Evolutionary conservation across 495 filamentous ascomycete genomes (phyloP).

Genomic region (Usnea hakonensis): DNA sequence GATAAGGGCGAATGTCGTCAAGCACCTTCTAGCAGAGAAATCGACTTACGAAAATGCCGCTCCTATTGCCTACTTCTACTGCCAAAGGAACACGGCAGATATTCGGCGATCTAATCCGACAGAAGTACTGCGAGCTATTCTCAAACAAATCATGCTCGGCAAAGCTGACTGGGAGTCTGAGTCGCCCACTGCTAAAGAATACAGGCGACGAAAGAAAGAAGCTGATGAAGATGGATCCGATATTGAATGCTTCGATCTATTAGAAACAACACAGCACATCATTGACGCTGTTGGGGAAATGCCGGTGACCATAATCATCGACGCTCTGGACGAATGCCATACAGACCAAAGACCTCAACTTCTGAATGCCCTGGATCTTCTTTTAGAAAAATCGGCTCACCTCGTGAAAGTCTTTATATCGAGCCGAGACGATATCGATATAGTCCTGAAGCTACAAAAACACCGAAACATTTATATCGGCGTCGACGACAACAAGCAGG

Average conservation of each 20-base stretch:
- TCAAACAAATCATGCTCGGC: background rate
- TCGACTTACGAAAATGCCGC: background rate
- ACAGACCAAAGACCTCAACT: background rate
- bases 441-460: slow-evolving; percentile 21
- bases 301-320: background rate
- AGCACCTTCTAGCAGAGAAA: background rate
- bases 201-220: background rate
- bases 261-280: background rate
- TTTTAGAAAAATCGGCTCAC: slow-evolving; percentile 13
- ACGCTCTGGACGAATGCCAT: background rate
- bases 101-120: background rate
- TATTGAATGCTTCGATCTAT: background rate
- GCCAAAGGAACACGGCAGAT: background rate
- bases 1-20: background rate
- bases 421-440: slow-evolving; percentile 33
- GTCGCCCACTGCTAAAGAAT: background rate
- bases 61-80: background rate
- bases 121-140: background rate
- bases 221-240: background rate
- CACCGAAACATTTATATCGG: slow-evolving; percentile 23
- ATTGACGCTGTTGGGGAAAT: background rate
- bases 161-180: background rate
- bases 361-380: background rate
- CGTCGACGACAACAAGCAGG: background rate
- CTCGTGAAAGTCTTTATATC: slow-evolving; percentile 34